These are phyloP conservation scores for Candida caryicola DNA, from an alignment of 805 yeast genomes.

Conservation along the genomic window DNA sequence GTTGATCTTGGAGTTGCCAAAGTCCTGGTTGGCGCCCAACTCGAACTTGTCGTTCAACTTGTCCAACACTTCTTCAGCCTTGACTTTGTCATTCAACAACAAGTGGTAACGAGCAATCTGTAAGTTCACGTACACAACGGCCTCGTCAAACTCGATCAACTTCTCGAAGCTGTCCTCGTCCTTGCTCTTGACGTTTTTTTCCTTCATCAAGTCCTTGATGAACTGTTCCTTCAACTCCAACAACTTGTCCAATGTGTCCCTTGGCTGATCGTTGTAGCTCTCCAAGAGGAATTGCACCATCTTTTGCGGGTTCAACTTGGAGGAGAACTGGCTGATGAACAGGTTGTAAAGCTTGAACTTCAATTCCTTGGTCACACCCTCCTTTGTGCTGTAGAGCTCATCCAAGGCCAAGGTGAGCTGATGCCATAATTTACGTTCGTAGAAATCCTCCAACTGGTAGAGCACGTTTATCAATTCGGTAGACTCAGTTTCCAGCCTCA, in stretches of 20 bases:
- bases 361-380: slow-evolving; percentile 43
- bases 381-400: slow-evolving; percentile 47
- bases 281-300: slow-evolving; percentile 70
- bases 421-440: slow-evolving; percentile 92
- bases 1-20: slow-evolving; percentile 53
- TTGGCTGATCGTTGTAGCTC: slow-evolving; percentile 33
- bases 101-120: slow-evolving; percentile 76
- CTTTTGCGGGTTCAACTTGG: slow-evolving; percentile 74
- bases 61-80: slow-evolving; percentile 69
- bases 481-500: slow-evolving; percentile 62
- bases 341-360: slow-evolving; percentile 66
- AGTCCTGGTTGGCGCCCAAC: slow-evolving; percentile 22
- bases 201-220: slow-evolving; percentile 24
- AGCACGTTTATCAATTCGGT: slow-evolving; percentile 59
- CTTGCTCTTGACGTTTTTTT: slow-evolving; percentile 26
- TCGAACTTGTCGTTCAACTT: slow-evolving; percentile 58
- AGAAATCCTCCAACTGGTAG: slow-evolving; percentile 74
- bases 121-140: slow-evolving; percentile 43
- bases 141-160: slow-evolving; percentile 52
- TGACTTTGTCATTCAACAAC: slow-evolving; percentile 47
- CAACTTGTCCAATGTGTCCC: slow-evolving; percentile 36
- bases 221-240: slow-evolving; percentile 30
- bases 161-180: slow-evolving; percentile 22
- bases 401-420: slow-evolving; percentile 74
- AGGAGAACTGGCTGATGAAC: slow-evolving; percentile 65